Base-by-base conservation (phyloP, 225 moss, liverwort and hornwort genomes). In the Neckera pumila region DNA sequence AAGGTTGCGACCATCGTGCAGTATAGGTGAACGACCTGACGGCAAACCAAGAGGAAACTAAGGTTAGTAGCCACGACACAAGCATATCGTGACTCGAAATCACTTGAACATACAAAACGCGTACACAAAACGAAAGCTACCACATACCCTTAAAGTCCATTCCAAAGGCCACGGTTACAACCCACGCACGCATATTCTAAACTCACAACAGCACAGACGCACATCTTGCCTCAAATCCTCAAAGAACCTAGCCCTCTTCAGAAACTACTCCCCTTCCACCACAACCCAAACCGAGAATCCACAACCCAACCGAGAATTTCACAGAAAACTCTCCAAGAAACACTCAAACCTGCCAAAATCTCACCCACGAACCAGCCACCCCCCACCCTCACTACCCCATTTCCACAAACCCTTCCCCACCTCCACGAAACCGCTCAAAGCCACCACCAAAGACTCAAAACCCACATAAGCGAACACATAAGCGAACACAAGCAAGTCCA, bases 21-120 rank as follows among this genome's bases (percentile, higher is more conserved):
- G 85, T 34, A 76, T 61, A 79, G 87, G 21, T 71, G 87, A 85
- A 82, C 83, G 72, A 79, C 85, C 89, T 91, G 88, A 70, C 42
- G 59, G 43, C 61, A 72, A 56, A 85, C 30, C 84, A 34, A 28
- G 34, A 31, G 7, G 30, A 56, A 79, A 82, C 30, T 30, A 67
- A 38, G 51, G 78, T 84, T 64, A 78, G 36, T 42, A 28, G 5
- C 83, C 64, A 47, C 57, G 67, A 45, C 11, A 43, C 64, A 33
- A 53, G 47, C 63, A 79, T 27, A 47, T 27, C 74, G n/a, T 76
- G 51, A 54, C 70, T 70, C 28, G 60, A 67, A 19, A 86, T 61
- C 66, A n/a, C 73, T 65, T 49, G 1, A 61, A 57, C 47, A 36
- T 42, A 58, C 33, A 60, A 38, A 69, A 69, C 11, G 81, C 14